Percentiles rank a stretch among this genome's conserved stretches.
phyloP scores from a whole-genome alignment of 208 protist genomes.

The Crithidia bombi region DNA sequence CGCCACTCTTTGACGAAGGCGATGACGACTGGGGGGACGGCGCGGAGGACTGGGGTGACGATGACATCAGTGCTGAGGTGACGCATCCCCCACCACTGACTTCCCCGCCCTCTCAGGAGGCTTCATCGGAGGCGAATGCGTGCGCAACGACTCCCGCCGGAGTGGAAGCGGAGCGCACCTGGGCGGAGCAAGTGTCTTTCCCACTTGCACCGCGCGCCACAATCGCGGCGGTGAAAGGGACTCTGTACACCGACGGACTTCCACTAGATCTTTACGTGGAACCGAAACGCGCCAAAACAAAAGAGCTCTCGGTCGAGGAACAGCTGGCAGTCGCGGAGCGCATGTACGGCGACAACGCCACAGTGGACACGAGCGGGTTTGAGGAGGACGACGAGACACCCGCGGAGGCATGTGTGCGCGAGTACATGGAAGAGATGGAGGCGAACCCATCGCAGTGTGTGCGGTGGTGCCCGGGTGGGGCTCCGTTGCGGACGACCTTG shows the following conservation, averaged over 20 bases:
- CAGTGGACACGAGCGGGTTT: conserved; percentile 61
- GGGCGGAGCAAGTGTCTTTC: conserved; percentile 25
- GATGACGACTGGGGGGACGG: conserved; percentile 57
- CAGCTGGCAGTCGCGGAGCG: conserved; percentile 57
- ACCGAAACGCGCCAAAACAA: conserved; percentile 37
- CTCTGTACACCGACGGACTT: conserved; percentile 55
- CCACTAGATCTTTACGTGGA: conserved; percentile 77
- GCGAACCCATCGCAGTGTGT: conserved; percentile 80
- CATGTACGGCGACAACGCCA: conserved; percentile 58
- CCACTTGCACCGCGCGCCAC: conserved; percentile 40
- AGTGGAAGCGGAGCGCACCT: not conserved
- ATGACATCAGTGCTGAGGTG: not conserved
- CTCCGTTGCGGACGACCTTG: conserved; percentile 59
- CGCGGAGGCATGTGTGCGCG: conserved; percentile 62
- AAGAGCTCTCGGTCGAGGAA: conserved; percentile 44
- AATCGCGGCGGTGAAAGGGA: conserved; percentile 39
- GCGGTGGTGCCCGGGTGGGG: conserved; percentile 77
- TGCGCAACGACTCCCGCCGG: not conserved
- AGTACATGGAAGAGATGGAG: conserved; percentile 83
- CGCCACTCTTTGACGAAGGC: conserved; percentile 53
- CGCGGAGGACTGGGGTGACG: conserved; percentile 13
- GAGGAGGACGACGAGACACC: conserved; percentile 80
- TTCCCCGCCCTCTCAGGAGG: not conserved
- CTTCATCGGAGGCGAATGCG: not conserved
- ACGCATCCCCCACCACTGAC: not conserved